phyloP scores from a whole-genome alignment of 2,329 filamentous ascomycete species.

The Mariannaea sp. region DNA sequence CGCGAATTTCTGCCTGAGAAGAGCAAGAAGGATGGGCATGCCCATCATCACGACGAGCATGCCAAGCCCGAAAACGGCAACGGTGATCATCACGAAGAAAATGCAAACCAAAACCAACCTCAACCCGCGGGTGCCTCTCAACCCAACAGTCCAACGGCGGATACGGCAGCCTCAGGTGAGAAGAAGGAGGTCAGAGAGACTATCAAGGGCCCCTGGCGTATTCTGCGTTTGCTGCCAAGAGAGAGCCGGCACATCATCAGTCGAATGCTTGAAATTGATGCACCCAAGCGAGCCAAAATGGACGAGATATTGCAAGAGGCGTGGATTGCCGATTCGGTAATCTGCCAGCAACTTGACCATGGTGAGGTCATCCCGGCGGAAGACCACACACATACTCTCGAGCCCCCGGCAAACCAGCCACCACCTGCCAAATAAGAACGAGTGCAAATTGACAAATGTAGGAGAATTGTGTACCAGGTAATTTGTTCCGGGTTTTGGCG shows the following conservation, averaged over 20 bases:
- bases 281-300: slow-evolving; percentile 80
- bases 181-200: slow-evolving; percentile 73
- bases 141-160: slow-evolving; percentile 35
- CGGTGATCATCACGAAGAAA: slow-evolving; percentile 29
- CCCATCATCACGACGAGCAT: slow-evolving; percentile 5
- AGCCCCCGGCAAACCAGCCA: slow-evolving; percentile 63
- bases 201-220: slow-evolving; percentile 90
- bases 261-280: slow-evolving; percentile 89
- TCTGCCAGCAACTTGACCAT: slow-evolving; percentile 77
- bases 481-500: slow-evolving; percentile 29
- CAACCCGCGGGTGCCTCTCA: slow-evolving; percentile 22
- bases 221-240: slow-evolving; percentile 83
- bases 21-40: slow-evolving; percentile 34
- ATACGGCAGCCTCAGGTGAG: slow-evolving; percentile 40
- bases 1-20: slow-evolving; percentile 48
- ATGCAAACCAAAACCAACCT: slow-evolving; percentile 18
- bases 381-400: slow-evolving; percentile 83
- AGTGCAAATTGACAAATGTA: neutral
- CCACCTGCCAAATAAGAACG: slow-evolving; percentile 32
- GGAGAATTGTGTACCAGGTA: neutral
- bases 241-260: slow-evolving; percentile 90
- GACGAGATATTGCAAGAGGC: slow-evolving; percentile 84
- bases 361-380: slow-evolving; percentile 73
- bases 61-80: slow-evolving; percentile 9
- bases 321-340: slow-evolving; percentile 85